A percentile compares a stretch with the other conserved stretches of the same genome.
Evolutionary conservation across 176 grass and related monocot genomes (phyloP).

Genomic region (Calamus simplicifolius): DNA sequence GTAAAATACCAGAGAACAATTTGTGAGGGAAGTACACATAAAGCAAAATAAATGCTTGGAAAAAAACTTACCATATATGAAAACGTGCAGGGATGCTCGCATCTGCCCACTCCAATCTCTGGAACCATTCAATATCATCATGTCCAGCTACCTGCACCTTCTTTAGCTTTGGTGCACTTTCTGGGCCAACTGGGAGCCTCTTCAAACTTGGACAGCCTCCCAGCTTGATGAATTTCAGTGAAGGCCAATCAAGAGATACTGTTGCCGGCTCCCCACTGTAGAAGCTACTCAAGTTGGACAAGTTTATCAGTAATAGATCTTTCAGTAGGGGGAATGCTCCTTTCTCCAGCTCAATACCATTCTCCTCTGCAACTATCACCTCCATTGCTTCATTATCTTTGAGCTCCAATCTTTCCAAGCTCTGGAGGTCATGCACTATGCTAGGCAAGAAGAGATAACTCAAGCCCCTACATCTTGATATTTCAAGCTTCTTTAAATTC

Average conservation of each 20-base stretch:
- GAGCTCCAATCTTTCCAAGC: conserved; percentile 6
- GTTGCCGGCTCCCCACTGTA: background rate
- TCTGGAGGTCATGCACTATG: conserved; percentile 1
- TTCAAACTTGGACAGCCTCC: background rate
- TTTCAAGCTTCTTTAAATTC: conserved; percentile 7
- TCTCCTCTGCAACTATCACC: conserved; percentile 6
- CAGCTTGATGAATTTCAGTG: conserved; percentile 7
- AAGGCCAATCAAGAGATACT: conserved; percentile 12
- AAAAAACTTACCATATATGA: background rate
- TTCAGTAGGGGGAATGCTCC: conserved; percentile 14
- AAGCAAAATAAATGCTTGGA: too few relatives aligned
- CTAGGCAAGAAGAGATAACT: conserved; percentile 9
- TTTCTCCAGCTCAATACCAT: conserved; percentile 1
- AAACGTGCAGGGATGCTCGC: conserved; percentile 4
- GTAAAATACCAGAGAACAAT: too few relatives aligned
- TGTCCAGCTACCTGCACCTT: conserved; percentile 5
- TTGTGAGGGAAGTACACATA: too few relatives aligned
- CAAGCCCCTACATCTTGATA: conserved; percentile 1
- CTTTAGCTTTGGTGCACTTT: conserved; percentile 10
- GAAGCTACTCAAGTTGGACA: conserved; percentile 18
- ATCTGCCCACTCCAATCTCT: conserved; percentile 5
- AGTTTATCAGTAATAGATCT: conserved; percentile 3
- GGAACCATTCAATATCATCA: conserved; percentile 1
- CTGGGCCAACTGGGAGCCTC: conserved; percentile 4
- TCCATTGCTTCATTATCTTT: conserved; percentile 2